These are phyloP conservation scores for Elaphomyces granulatus DNA, from an alignment of 495 filamentous ascomycete species.

Conservation along the genomic window DNA sequence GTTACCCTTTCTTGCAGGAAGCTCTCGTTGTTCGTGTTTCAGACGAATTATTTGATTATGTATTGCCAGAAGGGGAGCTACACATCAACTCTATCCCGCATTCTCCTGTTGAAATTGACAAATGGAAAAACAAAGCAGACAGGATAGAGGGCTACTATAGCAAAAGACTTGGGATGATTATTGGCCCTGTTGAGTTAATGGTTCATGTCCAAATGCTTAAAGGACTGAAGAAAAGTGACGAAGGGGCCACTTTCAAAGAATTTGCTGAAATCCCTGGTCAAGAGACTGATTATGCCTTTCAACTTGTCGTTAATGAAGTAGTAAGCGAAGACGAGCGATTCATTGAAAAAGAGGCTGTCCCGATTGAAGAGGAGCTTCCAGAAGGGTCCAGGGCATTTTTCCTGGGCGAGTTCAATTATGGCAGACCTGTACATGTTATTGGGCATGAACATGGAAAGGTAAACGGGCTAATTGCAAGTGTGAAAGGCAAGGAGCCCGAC, in stretches of 20 bases:
- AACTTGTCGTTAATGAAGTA: constrained; percentile 81
- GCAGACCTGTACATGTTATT: constrained; percentile 73
- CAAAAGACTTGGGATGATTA: constrained; percentile 76
- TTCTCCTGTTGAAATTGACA: constrained; percentile 58
- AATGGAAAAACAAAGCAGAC: constrained; percentile 70
- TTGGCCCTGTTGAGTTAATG: constrained; percentile 74
- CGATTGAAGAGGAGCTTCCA: constrained; percentile 88
- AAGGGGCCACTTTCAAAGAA: constrained; percentile 84
- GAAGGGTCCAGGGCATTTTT: constrained; percentile 73
- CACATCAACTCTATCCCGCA: constrained; percentile 56
- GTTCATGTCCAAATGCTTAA: constrained; percentile 87
- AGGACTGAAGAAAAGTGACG: constrained; percentile 78
- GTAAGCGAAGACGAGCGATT: constrained; percentile 86
- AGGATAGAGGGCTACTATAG: constrained; percentile 77
- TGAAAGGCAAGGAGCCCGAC: constrained; percentile 57
- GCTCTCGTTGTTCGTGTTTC: constrained; percentile 78
- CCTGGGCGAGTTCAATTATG: constrained; percentile 90
- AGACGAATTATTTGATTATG: constrained; percentile 87
- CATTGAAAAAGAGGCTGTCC: constrained; percentile 69
- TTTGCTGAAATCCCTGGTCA: constrained; percentile 79
- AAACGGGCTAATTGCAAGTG: constrained; percentile 55
- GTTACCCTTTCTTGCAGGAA: constrained; percentile 93
- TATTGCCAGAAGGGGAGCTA: constrained; percentile 44
- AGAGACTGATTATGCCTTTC: constrained; percentile 83
- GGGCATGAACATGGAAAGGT: constrained; percentile 58